Evolutionary conservation across 805 yeast species (phyloP), one percentile per base, ranked within the genome.

Genomic region (Candida arabinofermentans): DNA sequence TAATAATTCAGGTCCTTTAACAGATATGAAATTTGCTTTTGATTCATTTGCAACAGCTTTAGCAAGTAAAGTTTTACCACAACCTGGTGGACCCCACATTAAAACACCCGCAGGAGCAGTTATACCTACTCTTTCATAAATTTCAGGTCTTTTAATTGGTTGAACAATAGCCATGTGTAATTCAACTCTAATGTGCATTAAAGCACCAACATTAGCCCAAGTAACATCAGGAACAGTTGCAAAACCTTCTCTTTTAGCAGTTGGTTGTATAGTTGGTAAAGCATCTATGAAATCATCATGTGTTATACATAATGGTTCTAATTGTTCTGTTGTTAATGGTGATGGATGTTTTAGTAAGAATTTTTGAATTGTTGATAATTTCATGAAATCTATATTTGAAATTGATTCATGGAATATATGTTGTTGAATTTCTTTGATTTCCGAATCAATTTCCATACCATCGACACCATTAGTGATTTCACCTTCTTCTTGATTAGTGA

Each of bases 21-120:
- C 89, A 9, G 96, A 86, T 29, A 93, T 93, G 64, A 93, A 93
- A 60, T 93, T 93, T 10, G 98, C 98, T 40, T 95, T 75, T 0
- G 96, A 88, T 64, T 93, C 98, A 60, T 91, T 91, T 9, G 99
- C 99, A 3, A 93, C 98, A 2, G 99, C 99, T 57, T 93, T 93
- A 1, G 98, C 98, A 23, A 93, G 70, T 37, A 93, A 70, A 0
- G 99, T 93, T 60, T 93, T 93, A 74, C 99, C 99, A 68, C 98
- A 93, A 27, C 99, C 99, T 3, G 99, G 99, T 2, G 99, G 99
- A 0, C 99, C 99, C 99, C 99, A 93, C 72, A 93, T 75, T 21
- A 93, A 67, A 1, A 93, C 99, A 43, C 99, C 99, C 0, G 96
- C 89, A 2, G 98, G 98, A 0, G 97, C 96, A 41, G 88, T 79